Evolutionary conservation across 202 grass and related monocot genomes (phyloP).

Genomic region (Zoysia matrella): DNA sequence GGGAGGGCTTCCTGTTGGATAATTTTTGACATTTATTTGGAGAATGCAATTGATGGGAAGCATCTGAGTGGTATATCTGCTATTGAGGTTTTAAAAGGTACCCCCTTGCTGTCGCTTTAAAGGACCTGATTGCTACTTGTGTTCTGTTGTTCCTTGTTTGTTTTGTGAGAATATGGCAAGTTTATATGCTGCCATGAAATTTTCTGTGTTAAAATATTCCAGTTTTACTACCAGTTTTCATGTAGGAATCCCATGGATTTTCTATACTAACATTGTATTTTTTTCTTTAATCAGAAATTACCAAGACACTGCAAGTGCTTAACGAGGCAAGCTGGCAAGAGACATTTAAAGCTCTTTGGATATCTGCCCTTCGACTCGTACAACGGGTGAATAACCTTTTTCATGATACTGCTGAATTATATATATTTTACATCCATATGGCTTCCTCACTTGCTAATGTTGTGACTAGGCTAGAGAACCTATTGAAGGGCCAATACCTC

Average conservation of each 20-base stretch:
- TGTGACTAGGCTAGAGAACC: constrained; percentile 81
- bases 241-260: constrained; percentile 1
- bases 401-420: constrained; percentile 29
- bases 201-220: constrained; percentile 14
- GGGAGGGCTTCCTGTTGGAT: constrained; percentile 83
- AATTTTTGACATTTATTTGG: constrained; percentile 89
- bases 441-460: constrained; percentile 33
- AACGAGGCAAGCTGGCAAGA: constrained; percentile 97
- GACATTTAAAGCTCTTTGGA: constrained; percentile 97
- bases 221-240: constrained; percentile 7
- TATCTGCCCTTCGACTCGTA: constrained; percentile 89
- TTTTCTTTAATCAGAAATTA: constrained; percentile 63
- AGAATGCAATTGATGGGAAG: constrained; percentile 87
- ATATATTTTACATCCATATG: constrained; percentile 19
- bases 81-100: constrained; percentile 84
- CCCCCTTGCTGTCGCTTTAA: constrained; percentile 6
- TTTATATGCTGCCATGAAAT: constrained; percentile 18
- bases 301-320: constrained; percentile 81
- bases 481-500: constrained; percentile 85
- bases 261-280: constrained; percentile 7
- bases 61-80: constrained; percentile 76
- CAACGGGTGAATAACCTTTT: constrained; percentile 74
- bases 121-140: neutral
- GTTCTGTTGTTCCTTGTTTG: neutral
- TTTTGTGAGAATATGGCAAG: neutral